A percentile compares a stretch with the other conserved stretches of the same genome.
These are phyloP conservation scores for Kuraishia floccosa DNA, from an alignment of 805 yeast genomes.

Conservation along the genomic window DNA sequence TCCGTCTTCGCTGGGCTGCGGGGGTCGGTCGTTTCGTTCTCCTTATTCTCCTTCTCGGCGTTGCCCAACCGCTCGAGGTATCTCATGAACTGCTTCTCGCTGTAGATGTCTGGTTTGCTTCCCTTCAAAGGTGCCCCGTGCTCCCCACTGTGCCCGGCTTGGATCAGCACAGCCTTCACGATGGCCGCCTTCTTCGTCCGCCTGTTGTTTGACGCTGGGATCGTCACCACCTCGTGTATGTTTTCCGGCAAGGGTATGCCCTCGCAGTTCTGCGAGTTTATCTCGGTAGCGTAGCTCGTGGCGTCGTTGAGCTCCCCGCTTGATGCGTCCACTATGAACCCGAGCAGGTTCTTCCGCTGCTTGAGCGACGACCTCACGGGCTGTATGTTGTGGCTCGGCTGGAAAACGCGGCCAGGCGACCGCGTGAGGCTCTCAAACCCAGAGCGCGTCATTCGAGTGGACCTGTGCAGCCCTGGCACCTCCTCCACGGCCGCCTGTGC, in stretches of 20 bases:
- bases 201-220: slow-evolving; percentile 30
- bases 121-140: too few species aligned
- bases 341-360: slow-evolving; percentile 18
- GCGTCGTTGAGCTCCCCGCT: slow-evolving; percentile 53
- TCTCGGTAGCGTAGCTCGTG: slow-evolving; percentile 58
- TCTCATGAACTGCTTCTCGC: slow-evolving; percentile 1
- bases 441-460: too few species aligned
- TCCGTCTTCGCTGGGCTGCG: neutral
- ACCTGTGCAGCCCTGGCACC: too few species aligned
- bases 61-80: too few species aligned
- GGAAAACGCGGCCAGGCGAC: slow-evolving; percentile 31
- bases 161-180: slow-evolving; percentile 20
- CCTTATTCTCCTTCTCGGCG: too few species aligned
- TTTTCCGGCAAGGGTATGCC: slow-evolving; percentile 54
- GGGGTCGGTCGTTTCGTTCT: slow-evolving; percentile 1
- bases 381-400: slow-evolving; percentile 21
- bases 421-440: neutral
- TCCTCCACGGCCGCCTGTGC: neutral
- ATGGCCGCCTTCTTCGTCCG: slow-evolving; percentile 21
- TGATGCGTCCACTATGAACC: slow-evolving; percentile 48
- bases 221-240: slow-evolving; percentile 45
- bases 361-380: slow-evolving; percentile 22
- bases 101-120: slow-evolving; percentile 2
- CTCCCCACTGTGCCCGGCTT: too few species aligned
- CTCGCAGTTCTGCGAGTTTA: slow-evolving; percentile 49